A percentile compares a stretch with the other conserved stretches of the same genome.
These are phyloP conservation scores for Phytophthora citrophthora DNA, from an alignment of 352 stramenopile genomes.

Conservation along the genomic window DNA sequence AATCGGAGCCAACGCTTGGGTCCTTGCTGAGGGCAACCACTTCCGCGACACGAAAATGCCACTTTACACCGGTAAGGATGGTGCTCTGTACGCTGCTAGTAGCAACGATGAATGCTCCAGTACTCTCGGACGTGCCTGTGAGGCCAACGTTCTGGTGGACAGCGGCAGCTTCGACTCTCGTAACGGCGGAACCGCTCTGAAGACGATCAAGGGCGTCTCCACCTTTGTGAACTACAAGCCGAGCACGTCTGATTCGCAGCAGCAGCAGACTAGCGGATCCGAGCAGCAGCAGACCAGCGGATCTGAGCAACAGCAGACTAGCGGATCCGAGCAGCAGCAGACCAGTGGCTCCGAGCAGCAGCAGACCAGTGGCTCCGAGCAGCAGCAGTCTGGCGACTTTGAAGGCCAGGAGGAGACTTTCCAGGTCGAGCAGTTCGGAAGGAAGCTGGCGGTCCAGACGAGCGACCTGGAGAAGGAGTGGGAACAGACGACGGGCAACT, in stretches of 20 bases:
- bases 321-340: neutral
- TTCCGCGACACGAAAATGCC: slow-evolving; percentile 41
- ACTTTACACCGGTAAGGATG: slow-evolving; percentile 14
- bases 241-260: neutral
- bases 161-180: slow-evolving; percentile 29
- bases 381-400: neutral
- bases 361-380: too few relatives aligned
- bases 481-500: slow-evolving; percentile 25
- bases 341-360: neutral
- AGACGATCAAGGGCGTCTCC: slow-evolving; percentile 17
- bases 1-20: slow-evolving; percentile 30
- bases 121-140: slow-evolving; percentile 24
- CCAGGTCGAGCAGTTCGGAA: neutral
- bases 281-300: neutral
- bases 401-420: neutral
- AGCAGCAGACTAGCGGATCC: neutral
- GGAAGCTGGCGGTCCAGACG: slow-evolving; percentile 20
- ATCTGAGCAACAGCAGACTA: neutral
- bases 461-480: slow-evolving; percentile 23
- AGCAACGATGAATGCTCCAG: slow-evolving; percentile 22
- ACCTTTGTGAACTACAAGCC: slow-evolving; percentile 14
- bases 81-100: slow-evolving; percentile 17
- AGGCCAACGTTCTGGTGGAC: slow-evolving; percentile 20
- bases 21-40: slow-evolving; percentile 47
- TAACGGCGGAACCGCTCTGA: slow-evolving; percentile 23